Evolutionary conservation across 192 early-diverging fungal species (phyloP).

Genomic region (Spizellomyces punctatus): DNA sequence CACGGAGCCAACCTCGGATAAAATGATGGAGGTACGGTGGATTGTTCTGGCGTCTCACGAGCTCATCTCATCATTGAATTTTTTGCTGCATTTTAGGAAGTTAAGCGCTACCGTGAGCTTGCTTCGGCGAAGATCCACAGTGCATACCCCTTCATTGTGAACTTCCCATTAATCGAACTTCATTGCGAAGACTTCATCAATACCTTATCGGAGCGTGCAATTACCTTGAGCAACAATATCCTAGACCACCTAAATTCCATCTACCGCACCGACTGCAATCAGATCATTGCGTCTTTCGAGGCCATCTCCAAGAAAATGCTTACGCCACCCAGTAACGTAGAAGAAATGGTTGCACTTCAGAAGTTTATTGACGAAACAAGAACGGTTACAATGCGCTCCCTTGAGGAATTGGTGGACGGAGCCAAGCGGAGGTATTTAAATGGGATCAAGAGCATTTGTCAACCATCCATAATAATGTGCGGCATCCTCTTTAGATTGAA

Average conservation of each 20-base stretch:
- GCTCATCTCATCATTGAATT: neutral
- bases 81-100: conserved; percentile 32
- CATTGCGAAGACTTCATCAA: conserved; percentile 58
- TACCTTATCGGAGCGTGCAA: conserved; percentile 49
- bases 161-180: conserved; percentile 57
- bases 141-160: conserved; percentile 56
- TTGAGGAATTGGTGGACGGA: conserved; percentile 61
- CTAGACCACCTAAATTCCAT: conserved; percentile 46
- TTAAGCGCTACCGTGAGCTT: conserved; percentile 42
- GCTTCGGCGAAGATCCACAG: conserved; percentile 47
- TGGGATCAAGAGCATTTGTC: no score
- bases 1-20: conserved; percentile 45
- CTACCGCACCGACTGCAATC: conserved; percentile 30
- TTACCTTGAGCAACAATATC: conserved; percentile 44
- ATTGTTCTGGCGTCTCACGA: conserved; percentile 2
- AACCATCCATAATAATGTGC: no score
- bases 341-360: conserved; percentile 63
- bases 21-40: conserved; percentile 40
- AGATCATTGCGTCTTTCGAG: conserved; percentile 48
- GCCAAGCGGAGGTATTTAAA: conserved; percentile 53
- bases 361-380: conserved; percentile 55
- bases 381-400: conserved; percentile 39
- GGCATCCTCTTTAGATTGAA: conserved; percentile 43
- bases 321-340: conserved; percentile 52
- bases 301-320: conserved; percentile 49